Base-by-base conservation (phyloP, 192 early-diverging fungal species). In the Entrophospora sp. region DNA sequence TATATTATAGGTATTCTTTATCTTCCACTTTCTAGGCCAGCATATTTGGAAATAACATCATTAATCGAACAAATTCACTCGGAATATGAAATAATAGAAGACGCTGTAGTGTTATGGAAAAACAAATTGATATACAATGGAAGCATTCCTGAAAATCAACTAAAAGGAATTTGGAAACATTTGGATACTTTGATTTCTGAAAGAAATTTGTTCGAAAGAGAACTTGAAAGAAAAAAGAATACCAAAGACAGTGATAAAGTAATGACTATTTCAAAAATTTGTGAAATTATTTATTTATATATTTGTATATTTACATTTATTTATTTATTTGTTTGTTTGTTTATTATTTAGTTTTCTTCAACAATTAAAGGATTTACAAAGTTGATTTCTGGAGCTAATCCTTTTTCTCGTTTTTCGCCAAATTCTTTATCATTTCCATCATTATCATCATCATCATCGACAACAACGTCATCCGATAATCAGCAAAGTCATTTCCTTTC, bases 341-440 rank as follows among this genome's bases (percentile, higher is more conserved):
- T 44, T 42, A 24, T 46, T 53, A 5, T 51, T 18, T 20, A 65
- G 63, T 51, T 14, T 13, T 43, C 32, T 28, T 18, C 63, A 37
- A 22, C n/a, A n/a, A n/a, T 65, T 36, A 65, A 43, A 52, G 36
- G 49, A 18, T 55, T 65, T 12, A 37, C 63, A 36, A 14, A 49
- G 27, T 35, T 1, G 36, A n/a, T 65, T 9, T 38, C 63, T 5
- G 63, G 63, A 18, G 27, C 34, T 38, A 51, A 65, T 31, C 45
- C 53, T 28, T 48, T 65, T 20, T 40, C 63, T n/a, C 53, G 40
- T 53, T 65, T 65, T 42, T 53, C 63, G n/a, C n/a, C n/a, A n/a
- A n/a, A n/a, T n/a, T n/a, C n/a, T n/a, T n/a, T n/a, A n/a, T n/a
- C n/a, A n/a, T n/a, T n/a, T n/a, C n/a, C n/a, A n/a, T n/a, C n/a